Evolutionary conservation across 306 rosid species (phyloP).

Genomic region (Malus orientalis): DNA sequence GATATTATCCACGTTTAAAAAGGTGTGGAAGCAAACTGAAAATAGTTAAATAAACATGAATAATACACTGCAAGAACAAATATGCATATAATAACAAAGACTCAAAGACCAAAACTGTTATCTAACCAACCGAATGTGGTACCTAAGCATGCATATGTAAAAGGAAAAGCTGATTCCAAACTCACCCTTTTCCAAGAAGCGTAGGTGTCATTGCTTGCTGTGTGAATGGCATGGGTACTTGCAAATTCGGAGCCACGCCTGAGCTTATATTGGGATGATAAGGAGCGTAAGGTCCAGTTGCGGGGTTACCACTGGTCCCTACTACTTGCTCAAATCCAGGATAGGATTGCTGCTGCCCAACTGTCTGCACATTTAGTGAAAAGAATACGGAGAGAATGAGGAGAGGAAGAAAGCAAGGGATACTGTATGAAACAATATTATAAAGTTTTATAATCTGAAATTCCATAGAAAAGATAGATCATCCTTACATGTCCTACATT

Average conservation of each 20-base stretch:
- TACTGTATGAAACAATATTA: background rate
- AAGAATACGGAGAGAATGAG: background rate
- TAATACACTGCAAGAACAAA: background rate
- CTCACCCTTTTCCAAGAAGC: slow-evolving; percentile 87
- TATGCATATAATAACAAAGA: background rate
- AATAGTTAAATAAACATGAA: background rate
- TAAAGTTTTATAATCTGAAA: background rate
- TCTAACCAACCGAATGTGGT: background rate
- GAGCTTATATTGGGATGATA: slow-evolving; percentile 37
- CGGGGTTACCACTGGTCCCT: slow-evolving; percentile 46
- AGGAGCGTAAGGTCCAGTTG: slow-evolving; percentile 35
- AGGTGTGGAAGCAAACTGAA: background rate
- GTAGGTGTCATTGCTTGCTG: slow-evolving; percentile 50
- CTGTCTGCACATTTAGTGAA: slow-evolving; percentile 36
- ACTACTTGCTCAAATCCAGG: slow-evolving; percentile 45
- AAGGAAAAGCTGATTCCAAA: slow-evolving; percentile 12
- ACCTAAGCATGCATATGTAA: background rate
- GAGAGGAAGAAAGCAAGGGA: background rate
- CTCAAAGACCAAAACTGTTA: background rate
- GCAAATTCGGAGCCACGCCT: slow-evolving; percentile 38
- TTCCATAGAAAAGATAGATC: slow-evolving; percentile 3
- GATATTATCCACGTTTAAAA: background rate
- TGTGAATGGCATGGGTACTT: slow-evolving; percentile 41
- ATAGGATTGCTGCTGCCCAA: slow-evolving; percentile 41
- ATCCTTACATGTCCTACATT: slow-evolving; percentile 77